phyloP scores from a whole-genome alignment of 78 protist genomes.

The Dictyostelium citrinum region DNA sequence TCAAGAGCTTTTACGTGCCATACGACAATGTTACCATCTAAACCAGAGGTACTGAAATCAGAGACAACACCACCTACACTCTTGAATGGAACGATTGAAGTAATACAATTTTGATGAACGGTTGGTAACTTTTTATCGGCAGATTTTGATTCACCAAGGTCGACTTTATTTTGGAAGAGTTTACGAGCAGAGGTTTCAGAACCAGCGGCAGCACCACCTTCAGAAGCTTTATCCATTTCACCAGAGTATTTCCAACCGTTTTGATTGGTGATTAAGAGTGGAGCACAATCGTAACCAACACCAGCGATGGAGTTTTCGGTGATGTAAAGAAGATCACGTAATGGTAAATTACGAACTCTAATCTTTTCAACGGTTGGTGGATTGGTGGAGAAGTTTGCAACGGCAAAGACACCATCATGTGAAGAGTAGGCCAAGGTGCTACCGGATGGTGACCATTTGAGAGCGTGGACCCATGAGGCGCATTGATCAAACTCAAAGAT shows the following conservation, averaged over 20 bases:
- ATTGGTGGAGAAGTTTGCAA: conserved; percentile 44
- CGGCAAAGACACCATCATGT: conserved; percentile 81
- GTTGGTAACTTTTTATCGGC: conserved; percentile 69
- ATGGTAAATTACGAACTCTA: conserved; percentile 70
- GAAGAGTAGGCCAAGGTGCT: conserved; percentile 76
- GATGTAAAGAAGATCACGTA: conserved; percentile 63
- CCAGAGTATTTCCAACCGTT: conserved; percentile 82
- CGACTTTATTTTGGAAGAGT: conserved; percentile 69
- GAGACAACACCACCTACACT: conserved; percentile 65
- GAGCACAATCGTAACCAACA: conserved; percentile 89
- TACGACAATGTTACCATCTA: conserved; percentile 87
- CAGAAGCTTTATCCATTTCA: conserved; percentile 40
- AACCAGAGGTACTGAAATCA: conserved; percentile 86
- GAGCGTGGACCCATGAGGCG: conserved; percentile 91
- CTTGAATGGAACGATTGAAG: conserved; percentile 66
- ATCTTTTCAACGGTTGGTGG: conserved; percentile 42
- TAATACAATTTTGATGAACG: conserved; percentile 89
- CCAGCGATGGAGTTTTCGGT: conserved; percentile 78
- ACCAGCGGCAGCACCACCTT: conserved; percentile 53
- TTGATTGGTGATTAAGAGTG: conserved; percentile 50
- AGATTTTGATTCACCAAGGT: conserved; percentile 55
- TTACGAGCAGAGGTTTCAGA: conserved; percentile 39
- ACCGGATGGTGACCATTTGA: conserved; percentile 90
- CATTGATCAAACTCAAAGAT: conserved; percentile 63
- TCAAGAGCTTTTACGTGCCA: conserved; percentile 82